Conservation (phyloP, 2,329 filamentous ascomycete species). For the Exophiala spinifera region DNA sequence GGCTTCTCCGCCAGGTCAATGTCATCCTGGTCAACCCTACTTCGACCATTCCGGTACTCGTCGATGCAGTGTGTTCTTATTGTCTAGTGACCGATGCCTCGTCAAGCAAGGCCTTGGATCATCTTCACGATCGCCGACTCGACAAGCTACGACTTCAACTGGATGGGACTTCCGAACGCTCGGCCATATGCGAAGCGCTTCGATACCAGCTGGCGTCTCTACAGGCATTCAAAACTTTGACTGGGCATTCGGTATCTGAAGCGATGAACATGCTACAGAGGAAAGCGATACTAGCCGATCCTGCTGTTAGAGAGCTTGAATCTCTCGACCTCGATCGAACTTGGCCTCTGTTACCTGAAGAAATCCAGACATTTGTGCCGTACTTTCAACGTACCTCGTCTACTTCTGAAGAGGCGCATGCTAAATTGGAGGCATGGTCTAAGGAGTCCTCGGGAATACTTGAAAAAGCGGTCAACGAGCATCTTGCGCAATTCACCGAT, state of each 20-base stretch:
- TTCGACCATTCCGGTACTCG: constrained; percentile 49
- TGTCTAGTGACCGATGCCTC: constrained; percentile 78
- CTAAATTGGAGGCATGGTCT: constrained; percentile 64
- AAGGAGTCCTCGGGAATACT: constrained; percentile 58
- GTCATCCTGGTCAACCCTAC: constrained; percentile 47
- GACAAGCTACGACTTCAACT: constrained; percentile 65
- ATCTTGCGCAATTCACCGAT: constrained; percentile 59
- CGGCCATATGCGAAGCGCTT: constrained; percentile 62
- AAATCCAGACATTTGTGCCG: constrained; percentile 80
- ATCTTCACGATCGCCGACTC: constrained; percentile 72
- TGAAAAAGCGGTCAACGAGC: constrained; percentile 59
- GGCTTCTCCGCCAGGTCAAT: constrained; percentile 64
- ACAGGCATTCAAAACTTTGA: constrained; percentile 70
- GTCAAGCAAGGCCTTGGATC: constrained; percentile 70
- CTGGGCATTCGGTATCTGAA: constrained; percentile 69
- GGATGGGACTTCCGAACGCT: constrained; percentile 48
- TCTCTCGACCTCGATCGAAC: constrained; percentile 70
- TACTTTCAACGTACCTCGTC: constrained; percentile 81
- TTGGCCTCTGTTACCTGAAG: constrained; percentile 74
- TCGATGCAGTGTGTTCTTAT: constrained; percentile 76
- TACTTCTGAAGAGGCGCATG: constrained; percentile 57
- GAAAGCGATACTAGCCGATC: constrained; percentile 68
- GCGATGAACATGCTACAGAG: constrained; percentile 67
- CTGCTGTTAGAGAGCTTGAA: constrained; percentile 53
- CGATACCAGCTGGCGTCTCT: constrained; percentile 74